These are phyloP conservation scores for Hymenoscyphus repandus DNA, from an alignment of 2,329 filamentous ascomycete species.

Conservation along the genomic window DNA sequence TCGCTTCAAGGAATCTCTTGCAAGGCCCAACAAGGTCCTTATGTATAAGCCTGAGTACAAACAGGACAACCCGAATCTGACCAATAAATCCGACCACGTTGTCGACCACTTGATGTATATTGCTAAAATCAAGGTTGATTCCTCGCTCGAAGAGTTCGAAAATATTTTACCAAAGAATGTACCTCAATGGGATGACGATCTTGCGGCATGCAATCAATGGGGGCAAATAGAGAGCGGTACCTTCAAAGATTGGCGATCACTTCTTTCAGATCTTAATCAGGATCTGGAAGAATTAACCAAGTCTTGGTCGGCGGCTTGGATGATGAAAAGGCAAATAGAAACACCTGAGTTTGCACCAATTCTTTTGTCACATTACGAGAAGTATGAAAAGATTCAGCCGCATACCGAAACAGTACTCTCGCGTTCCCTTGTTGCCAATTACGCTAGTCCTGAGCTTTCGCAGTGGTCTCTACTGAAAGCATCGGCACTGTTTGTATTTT, in stretches of 20 bases:
- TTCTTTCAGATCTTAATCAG: constrained; percentile 12
- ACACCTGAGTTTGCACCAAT: constrained; percentile 4
- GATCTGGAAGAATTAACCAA: constrained; percentile 12
- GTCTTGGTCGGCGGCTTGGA: constrained; percentile 11
- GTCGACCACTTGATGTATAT: constrained; percentile 60
- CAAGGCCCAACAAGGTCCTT: background rate
- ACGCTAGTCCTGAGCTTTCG: constrained; percentile 16
- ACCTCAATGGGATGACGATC: constrained; percentile 21
- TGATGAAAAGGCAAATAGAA: background rate
- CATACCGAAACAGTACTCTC: constrained; percentile 13
- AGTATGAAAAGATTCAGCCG: constrained; percentile 24
- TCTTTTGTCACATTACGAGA: constrained; percentile 10
- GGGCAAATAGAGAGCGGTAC: constrained; percentile 8
- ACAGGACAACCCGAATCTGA: constrained; percentile 28
- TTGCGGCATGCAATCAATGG: constrained; percentile 16
- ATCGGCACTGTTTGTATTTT: constrained; percentile 31
- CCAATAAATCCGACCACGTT: constrained; percentile 40
- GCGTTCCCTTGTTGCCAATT: constrained; percentile 15
- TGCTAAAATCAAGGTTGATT: constrained; percentile 37
- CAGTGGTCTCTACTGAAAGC: constrained; percentile 42
- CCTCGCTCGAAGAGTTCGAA: constrained; percentile 28
- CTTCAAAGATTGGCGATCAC: constrained; percentile 11
- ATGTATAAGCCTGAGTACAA: constrained; percentile 42
- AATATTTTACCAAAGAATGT: constrained; percentile 9
- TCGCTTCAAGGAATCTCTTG: constrained; percentile 26